These are phyloP conservation scores for Poa pratensis DNA, from an alignment of 176 grass and related monocot species.

Conservation along the genomic window DNA sequence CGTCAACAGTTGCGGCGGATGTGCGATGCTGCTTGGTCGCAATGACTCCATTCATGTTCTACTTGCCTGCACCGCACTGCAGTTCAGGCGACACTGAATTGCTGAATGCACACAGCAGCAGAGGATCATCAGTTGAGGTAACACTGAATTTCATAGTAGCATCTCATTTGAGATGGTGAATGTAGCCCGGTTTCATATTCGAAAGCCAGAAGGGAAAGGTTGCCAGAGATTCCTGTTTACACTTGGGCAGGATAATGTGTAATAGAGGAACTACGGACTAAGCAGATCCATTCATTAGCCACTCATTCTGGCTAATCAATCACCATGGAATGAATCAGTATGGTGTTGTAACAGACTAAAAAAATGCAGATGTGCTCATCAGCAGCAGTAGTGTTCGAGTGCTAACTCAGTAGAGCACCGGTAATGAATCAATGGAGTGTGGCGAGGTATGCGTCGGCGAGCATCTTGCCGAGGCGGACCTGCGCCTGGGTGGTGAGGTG, in stretches of 20 bases:
- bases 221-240: not conserved
- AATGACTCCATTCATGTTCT: no score
- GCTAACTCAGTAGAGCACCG: not conserved
- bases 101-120: no score
- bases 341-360: no score
- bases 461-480: slow-evolving; percentile 66
- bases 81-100: no score
- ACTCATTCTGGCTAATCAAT: not conserved
- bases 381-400: no score
- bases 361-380: no score
- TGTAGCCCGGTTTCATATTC: not conserved
- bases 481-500: slow-evolving; percentile 79
- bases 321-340: no score
- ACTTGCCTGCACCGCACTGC: no score
- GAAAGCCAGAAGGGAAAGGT: not conserved
- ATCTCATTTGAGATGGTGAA: not conserved
- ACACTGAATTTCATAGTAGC: no score
- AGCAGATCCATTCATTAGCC: not conserved
- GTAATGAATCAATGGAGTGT: not conserved
- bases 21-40: no score
- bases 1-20: no score
- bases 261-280: not conserved
- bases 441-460: slow-evolving; percentile 59
- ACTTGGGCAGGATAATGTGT: not conserved
- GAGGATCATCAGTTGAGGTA: no score